Conservation (phyloP, 1,284 basidiomycete genomes). For the Amylostereum areolatum region DNA sequence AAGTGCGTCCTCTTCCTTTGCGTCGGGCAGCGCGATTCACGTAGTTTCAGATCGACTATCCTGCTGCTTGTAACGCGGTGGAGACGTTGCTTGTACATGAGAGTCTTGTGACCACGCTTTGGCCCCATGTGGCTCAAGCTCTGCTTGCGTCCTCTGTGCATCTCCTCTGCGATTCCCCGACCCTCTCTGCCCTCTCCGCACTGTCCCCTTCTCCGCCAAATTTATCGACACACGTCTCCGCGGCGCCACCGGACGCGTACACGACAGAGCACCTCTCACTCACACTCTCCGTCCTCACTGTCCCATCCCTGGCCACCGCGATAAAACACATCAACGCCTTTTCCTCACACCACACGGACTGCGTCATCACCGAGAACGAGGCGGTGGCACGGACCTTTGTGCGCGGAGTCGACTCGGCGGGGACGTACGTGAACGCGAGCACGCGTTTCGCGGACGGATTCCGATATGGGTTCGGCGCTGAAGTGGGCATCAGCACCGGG, state of each 20-base stretch:
- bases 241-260: conserved; percentile 63
- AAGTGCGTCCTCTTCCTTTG: conserved; percentile 46
- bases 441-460: conserved; percentile 98
- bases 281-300: conserved; percentile 73
- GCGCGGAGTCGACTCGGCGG: conserved; percentile 85
- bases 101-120: conserved; percentile 62
- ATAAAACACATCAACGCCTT: conserved; percentile 90
- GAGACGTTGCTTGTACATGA: conserved; percentile 90
- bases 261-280: conserved; percentile 85
- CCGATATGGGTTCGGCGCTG: conserved; percentile 95
- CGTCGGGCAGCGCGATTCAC: not conserved
- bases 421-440: conserved; percentile 91
- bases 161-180: conserved; percentile 72
- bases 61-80: conserved; percentile 92
- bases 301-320: conserved; percentile 68
- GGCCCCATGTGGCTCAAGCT: conserved; percentile 74
- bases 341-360: conserved; percentile 94
- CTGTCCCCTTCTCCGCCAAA: conserved; percentile 28
- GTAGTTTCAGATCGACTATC: conserved; percentile 77
- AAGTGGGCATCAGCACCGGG: conserved; percentile 96
- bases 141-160: conserved; percentile 69
- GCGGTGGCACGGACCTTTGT: conserved; percentile 70
- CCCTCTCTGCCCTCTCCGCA: conserved; percentile 47
- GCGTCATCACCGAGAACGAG: conserved; percentile 84
- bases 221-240: conserved; percentile 41